Base-by-base conservation (phyloP, 345 rosid genomes). In the Linum usitatissimum region DNA sequence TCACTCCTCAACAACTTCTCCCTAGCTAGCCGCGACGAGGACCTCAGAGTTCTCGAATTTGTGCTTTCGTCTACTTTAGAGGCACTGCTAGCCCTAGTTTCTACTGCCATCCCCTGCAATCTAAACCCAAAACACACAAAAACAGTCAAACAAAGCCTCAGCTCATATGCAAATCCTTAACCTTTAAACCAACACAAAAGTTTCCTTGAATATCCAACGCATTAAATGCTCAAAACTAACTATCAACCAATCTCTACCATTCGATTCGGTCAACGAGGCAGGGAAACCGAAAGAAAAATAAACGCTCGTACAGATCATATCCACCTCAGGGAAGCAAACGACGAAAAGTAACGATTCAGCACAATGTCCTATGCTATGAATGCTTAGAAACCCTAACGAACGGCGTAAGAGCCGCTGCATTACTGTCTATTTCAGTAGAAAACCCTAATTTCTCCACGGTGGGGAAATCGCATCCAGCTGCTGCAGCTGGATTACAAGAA, bases 11-110 rank as follows among this genome's bases (percentile, higher is more conserved):
- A 68, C 9, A 73, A 39, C 55, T 77, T 57, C 69, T 75, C 86
- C 51, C 90, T 74, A 6, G 56, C 42, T 30, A 87, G 82, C 28
- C 28, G 78, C 84, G 68, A 59, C 6, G 75, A 61, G 30, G 71
- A 68, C 65, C 80, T 83, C 18, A 79, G 79, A 68, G 38, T 57
- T 57, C 60, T 68, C 13, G 78, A 45, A 63, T 45, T 57, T 64
- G 60, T 71, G 57, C 49, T 73, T 64, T 71, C 79, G 49, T 68
- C 69, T 54, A 73, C 78, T 75, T 77, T 86, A 67, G 49, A 71
- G 67, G 69, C 69, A 58, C 59, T 55, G 61, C 67, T 56, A 53
- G 74, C 53, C 64, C 68, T 59, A 57, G 72, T 53, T 64, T 70
- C 81, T 64, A 69, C 78, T 31, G 64, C 79, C 87, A 82, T 86